These are phyloP conservation scores for Camellia granthamiana DNA, from an alignment of 148 eudicot species.

Conservation along the genomic window DNA sequence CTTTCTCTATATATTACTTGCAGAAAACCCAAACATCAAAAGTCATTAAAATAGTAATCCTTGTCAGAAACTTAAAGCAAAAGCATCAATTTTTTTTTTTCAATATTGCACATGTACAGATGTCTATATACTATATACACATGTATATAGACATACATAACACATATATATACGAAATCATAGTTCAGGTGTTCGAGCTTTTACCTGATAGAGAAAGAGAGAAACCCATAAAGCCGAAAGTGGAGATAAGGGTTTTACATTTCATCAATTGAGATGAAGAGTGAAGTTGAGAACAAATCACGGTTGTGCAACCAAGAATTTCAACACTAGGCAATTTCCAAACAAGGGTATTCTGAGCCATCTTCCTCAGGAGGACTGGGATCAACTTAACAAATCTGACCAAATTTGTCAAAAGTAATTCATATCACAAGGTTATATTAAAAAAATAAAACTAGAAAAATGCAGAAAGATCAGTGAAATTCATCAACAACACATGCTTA, in stretches of 20 bases:
- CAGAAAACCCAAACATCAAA: constrained; percentile 18
- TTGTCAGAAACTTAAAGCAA: constrained; percentile 36
- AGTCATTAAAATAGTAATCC: constrained; percentile 36
- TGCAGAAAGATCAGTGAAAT: too few relatives aligned
- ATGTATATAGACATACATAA: background rate
- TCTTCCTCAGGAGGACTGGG: too few relatives aligned
- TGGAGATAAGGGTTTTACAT: constrained; percentile 4
- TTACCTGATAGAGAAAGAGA: constrained; percentile 32
- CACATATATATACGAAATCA: constrained; percentile 2
- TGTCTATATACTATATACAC: background rate
- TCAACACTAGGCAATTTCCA: too few relatives aligned
- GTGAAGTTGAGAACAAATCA: too few relatives aligned
- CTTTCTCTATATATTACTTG: background rate
- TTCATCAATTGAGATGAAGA: too few relatives aligned
- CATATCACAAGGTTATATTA: too few relatives aligned
- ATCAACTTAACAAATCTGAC: too few relatives aligned
- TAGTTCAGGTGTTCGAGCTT: constrained; percentile 32
- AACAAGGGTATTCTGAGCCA: too few relatives aligned
- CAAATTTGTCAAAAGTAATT: too few relatives aligned
- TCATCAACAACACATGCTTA: too few relatives aligned
- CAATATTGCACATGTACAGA: background rate
- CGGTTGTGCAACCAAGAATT: too few relatives aligned
- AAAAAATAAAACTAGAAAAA: too few relatives aligned
- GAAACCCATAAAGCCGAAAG: constrained; percentile 7
- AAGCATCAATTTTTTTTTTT: constrained; percentile 22